These are phyloP conservation scores for Phytopythium oedochilum DNA, from an alignment of 352 stramenopile genomes.

Conservation along the genomic window DNA sequence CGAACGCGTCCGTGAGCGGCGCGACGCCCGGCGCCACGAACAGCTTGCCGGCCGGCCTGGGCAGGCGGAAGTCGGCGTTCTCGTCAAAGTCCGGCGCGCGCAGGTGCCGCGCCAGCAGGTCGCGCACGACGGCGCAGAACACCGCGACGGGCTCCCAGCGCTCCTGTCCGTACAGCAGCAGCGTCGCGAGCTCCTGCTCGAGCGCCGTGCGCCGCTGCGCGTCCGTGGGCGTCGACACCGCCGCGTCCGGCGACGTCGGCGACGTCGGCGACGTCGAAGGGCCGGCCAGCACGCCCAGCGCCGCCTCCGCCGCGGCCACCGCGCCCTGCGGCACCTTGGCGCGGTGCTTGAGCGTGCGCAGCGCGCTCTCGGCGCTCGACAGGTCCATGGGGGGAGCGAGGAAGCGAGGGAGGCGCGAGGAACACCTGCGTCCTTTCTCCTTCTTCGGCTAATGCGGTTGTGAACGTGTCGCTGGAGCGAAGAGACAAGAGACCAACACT, in stretches of 20 bases:
- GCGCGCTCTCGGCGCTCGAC: conserved; percentile 50
- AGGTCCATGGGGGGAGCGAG: conserved; percentile 83
- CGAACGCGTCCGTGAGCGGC: conserved; percentile 38
- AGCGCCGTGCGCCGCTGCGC: conserved; percentile 28
- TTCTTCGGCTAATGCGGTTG: no score
- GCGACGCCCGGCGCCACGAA: conserved; percentile 10
- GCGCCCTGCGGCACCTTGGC: conserved; percentile 43
- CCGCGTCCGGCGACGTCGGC: conserved; percentile 4
- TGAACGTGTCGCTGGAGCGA: no score
- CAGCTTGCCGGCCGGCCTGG: conserved; percentile 8
- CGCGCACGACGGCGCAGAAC: conserved; percentile 47
- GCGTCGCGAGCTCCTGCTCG: conserved; percentile 41
- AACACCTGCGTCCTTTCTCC: not conserved
- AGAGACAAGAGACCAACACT: not conserved
- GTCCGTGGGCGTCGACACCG: conserved; percentile 3
- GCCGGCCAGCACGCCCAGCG: conserved; percentile 37
- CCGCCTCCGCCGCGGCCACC: conserved; percentile 26
- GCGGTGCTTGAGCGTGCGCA: conserved; percentile 73
- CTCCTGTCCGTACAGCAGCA: conserved; percentile 49
- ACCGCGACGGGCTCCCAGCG: conserved; percentile 78
- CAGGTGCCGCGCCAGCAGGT: conserved; percentile 35
- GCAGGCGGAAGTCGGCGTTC: conserved; percentile 24
- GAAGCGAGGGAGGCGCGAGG: no score
- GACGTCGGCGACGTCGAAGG: no score
- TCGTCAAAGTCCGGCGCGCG: conserved; percentile 21